A percentile compares a stretch with the other conserved stretches of the same genome.
phyloP scores from a whole-genome alignment of 345 rosid species.

The Euphorbia peplus region DNA sequence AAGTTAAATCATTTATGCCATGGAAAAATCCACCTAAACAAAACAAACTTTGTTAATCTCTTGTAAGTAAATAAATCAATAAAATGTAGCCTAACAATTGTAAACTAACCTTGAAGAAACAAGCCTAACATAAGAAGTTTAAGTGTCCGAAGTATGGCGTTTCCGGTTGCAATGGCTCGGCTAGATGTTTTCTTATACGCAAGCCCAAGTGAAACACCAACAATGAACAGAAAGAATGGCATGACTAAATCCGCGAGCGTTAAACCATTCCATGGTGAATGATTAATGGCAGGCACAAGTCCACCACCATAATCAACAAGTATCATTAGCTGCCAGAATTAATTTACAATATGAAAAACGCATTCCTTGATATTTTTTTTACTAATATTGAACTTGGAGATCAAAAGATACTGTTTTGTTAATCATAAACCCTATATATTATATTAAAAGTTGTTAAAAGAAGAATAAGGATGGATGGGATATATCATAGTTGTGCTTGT shows the following conservation, averaged over 20 bases:
- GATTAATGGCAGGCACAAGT: conserved; percentile 69
- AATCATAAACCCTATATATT: background rate
- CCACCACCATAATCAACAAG: conserved; percentile 84
- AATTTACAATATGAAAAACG: conserved; percentile 3
- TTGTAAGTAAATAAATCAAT: background rate
- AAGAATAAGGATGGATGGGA: no score
- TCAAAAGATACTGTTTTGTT: background rate
- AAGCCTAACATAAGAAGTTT: conserved; percentile 64
- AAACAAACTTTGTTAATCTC: background rate
- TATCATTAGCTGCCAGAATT: conserved; percentile 76
- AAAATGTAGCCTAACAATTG: background rate
- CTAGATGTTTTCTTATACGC: conserved; percentile 64
- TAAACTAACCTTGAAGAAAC: conserved; percentile 71
- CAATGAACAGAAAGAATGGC: conserved; percentile 91
- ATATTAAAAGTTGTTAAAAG: background rate
- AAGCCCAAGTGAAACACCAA: conserved; percentile 76
- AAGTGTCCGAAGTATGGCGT: conserved; percentile 51
- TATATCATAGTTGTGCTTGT: background rate
- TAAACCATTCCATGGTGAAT: conserved; percentile 90
- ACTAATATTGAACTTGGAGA: background rate
- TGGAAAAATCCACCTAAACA: conserved; percentile 77
- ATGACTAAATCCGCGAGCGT: conserved; percentile 88
- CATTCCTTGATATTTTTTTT: background rate
- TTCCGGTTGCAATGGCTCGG: conserved; percentile 57
- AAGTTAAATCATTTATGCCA: conserved; percentile 53